Evolutionary conservation across 352 stramenopile genomes (phyloP).

Genomic region (Phytophthora ramorum): DNA sequence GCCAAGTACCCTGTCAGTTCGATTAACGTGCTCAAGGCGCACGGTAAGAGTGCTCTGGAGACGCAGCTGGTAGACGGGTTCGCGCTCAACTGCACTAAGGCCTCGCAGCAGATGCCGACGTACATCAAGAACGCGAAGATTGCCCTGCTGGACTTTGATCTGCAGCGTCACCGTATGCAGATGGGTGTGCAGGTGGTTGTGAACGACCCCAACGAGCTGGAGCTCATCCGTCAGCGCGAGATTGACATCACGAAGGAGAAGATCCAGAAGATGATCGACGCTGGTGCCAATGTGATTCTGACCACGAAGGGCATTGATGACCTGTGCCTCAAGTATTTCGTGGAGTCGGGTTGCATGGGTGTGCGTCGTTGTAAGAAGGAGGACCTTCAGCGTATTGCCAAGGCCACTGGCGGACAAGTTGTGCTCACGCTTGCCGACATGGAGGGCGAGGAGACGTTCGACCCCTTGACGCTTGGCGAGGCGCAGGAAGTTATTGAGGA

Average conservation of each 20-base stretch:
- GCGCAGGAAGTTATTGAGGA: conserved; percentile 96
- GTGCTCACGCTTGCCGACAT: conserved; percentile 98
- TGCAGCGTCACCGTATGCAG: conserved; percentile 98
- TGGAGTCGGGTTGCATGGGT: conserved; percentile 97
- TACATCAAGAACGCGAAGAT: conserved; percentile 96
- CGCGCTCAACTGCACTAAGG: conserved; percentile 97
- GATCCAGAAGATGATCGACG: conserved; percentile 99
- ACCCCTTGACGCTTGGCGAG: conserved; percentile 92
- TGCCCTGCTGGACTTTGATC: conserved; percentile 98
- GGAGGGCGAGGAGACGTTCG: conserved; percentile 98
- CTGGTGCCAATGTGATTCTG: conserved; percentile 98
- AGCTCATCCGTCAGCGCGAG: conserved; percentile 98
- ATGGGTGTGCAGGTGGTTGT: conserved; percentile 96
- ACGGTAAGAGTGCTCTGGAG: conserved; percentile 91
- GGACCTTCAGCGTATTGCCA: conserved; percentile 98
- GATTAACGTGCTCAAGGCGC: conserved; percentile 99
- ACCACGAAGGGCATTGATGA: conserved; percentile 99
- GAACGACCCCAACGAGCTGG: conserved; percentile 95
- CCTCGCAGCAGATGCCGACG: conserved; percentile 98
- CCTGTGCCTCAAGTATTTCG: conserved; percentile 99
- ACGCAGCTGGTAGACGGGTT: conserved; percentile 95
- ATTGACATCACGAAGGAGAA: conserved; percentile 99
- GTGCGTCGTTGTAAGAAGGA: conserved; percentile 98
- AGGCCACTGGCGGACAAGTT: conserved; percentile 97
- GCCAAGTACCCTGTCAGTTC: conserved; percentile 97